Evolutionary conservation across 352 stramenopile genomes (phyloP).

Genomic region (Peronospora destructor): DNA sequence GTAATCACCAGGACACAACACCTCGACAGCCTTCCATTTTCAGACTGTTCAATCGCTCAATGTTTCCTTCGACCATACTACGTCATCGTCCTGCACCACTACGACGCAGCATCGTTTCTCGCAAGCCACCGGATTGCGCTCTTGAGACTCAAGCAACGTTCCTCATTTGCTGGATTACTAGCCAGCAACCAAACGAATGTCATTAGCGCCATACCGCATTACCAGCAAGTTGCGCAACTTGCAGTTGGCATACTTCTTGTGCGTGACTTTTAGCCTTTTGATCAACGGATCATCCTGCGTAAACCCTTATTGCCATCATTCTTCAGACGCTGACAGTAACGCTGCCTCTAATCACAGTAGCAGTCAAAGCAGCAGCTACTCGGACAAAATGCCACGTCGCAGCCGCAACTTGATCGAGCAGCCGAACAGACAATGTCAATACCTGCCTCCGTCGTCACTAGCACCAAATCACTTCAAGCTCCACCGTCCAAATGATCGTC

Average conservation of each 20-base stretch:
- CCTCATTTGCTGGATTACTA: slow-evolving; percentile 6
- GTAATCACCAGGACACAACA: too few species aligned
- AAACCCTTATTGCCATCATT: slow-evolving; percentile 35
- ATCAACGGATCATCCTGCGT: slow-evolving; percentile 69
- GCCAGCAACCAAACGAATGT: too few species aligned
- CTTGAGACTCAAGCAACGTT: slow-evolving; percentile 11
- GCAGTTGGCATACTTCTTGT: slow-evolving; percentile 40
- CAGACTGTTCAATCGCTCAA: slow-evolving; percentile 43
- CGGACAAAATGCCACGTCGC: slow-evolving; percentile 18
- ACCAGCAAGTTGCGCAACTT: not conserved
- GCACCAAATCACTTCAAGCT: slow-evolving; percentile 21
- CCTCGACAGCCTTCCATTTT: slow-evolving; percentile 16
- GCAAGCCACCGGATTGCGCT: slow-evolving; percentile 25
- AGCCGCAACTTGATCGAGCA: slow-evolving; percentile 27
- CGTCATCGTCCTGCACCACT: slow-evolving; percentile 48
- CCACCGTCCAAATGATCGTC: slow-evolving; percentile 40
- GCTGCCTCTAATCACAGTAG: slow-evolving; percentile 13
- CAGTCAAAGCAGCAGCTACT: slow-evolving; percentile 14
- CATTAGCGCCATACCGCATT: slow-evolving; percentile 8
- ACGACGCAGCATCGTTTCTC: slow-evolving; percentile 54
- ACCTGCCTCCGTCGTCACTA: not conserved
- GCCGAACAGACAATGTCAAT: slow-evolving; percentile 21
- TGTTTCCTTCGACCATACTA: slow-evolving; percentile 47
- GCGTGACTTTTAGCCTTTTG: slow-evolving; percentile 58
- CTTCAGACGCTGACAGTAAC: slow-evolving; percentile 18